Conservation (phyloP, 2,329 filamentous ascomycete species). For the Pseudogymnoascus sp. region DNA sequence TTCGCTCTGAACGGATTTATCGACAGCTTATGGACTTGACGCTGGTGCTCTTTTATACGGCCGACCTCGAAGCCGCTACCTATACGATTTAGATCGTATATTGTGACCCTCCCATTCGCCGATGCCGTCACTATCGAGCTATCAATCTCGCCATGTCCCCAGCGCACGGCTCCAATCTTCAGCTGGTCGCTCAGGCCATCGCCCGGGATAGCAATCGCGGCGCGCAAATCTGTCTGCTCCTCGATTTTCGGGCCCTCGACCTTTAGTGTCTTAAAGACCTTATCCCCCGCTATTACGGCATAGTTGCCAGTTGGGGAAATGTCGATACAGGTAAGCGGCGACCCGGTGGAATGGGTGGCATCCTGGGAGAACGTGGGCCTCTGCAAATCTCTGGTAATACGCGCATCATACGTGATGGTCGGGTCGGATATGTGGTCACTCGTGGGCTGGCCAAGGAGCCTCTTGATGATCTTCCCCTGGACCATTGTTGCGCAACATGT, state of each 20-base stretch:
- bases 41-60: slow-evolving; percentile 53
- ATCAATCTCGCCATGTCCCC: slow-evolving; percentile 40
- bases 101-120: slow-evolving; percentile 56
- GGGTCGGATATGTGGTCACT: slow-evolving; percentile 10
- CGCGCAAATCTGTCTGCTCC: slow-evolving; percentile 51
- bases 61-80: slow-evolving; percentile 40
- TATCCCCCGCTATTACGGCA: slow-evolving; percentile 50
- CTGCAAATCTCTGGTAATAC: not conserved
- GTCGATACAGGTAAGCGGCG: slow-evolving; percentile 51
- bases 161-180: slow-evolving; percentile 56
- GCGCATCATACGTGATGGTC: slow-evolving; percentile 3
- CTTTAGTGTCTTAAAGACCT: slow-evolving; percentile 49
- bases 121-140: slow-evolving; percentile 55
- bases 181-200: slow-evolving; percentile 47
- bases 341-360: slow-evolving; percentile 42
- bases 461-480: slow-evolving; percentile 13
- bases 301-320: slow-evolving; percentile 48
- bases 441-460: slow-evolving; percentile 13
- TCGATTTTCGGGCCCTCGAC: slow-evolving; percentile 45
- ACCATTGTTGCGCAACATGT: slow-evolving; percentile 12
- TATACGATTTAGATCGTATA: slow-evolving; percentile 51
- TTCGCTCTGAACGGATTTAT: slow-evolving; percentile 53
- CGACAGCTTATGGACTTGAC: slow-evolving; percentile 56
- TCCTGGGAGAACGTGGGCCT: slow-evolving; percentile 47
- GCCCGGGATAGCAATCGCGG: slow-evolving; percentile 44